A percentile compares a stretch with the other conserved stretches of the same genome.
phyloP scores from a whole-genome alignment of 2,329 filamentous ascomycete genomes.

The Aureobasidium sp. region DNA sequence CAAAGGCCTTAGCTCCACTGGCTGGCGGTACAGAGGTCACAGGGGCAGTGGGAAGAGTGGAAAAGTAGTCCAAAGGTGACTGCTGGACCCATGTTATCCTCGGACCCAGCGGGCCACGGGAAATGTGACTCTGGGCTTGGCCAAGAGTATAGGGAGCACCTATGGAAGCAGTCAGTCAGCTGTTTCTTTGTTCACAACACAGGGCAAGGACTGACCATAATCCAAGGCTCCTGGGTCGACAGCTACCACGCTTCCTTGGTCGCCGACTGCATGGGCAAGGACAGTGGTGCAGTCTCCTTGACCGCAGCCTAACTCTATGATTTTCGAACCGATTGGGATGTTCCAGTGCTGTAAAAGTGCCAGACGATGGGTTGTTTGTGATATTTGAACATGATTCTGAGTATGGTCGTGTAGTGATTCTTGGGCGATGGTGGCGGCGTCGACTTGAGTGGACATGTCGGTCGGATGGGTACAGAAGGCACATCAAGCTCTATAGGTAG shows the following conservation, averaged over 20 bases:
- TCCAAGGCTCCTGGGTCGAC: slow-evolving; percentile 46
- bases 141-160: slow-evolving; percentile 45
- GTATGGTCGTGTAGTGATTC: slow-evolving; percentile 1
- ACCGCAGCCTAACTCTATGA: slow-evolving; percentile 53
- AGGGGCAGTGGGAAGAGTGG: slow-evolving; percentile 11
- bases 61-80: slow-evolving; percentile 33
- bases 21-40: too few relatives aligned
- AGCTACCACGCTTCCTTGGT: slow-evolving; percentile 42
- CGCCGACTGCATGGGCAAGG: slow-evolving; percentile 44
- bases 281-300: slow-evolving; percentile 52
- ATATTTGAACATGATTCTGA: background rate
- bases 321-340: background rate
- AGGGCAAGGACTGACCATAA: slow-evolving; percentile 34
- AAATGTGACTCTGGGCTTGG: slow-evolving; percentile 44
- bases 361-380: background rate
- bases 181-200: background rate
- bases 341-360: background rate
- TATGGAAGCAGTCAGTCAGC: slow-evolving; percentile 17
- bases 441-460: background rate
- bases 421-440: background rate
- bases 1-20: slow-evolving; percentile 33
- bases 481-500: too few relatives aligned
- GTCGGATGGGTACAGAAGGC: too few relatives aligned
- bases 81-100: slow-evolving; percentile 41
- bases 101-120: slow-evolving; percentile 33